Percentiles rank a stretch among this genome's conserved stretches.
phyloP scores from a whole-genome alignment of 768 basidiomycete species.

The Boletus pseudo-olivaceus region DNA sequence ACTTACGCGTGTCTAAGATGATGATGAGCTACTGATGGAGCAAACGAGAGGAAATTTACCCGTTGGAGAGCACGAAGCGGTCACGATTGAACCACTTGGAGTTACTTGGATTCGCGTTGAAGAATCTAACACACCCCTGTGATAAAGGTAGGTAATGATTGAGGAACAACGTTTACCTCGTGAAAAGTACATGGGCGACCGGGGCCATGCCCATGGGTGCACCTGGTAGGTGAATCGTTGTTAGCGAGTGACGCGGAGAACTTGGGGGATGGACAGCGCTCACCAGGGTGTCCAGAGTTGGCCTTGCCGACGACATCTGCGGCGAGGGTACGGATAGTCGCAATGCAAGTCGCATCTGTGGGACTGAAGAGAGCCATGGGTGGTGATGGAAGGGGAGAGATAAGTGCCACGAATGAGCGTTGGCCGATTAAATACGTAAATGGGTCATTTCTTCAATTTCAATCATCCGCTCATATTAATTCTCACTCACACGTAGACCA shows the following conservation, averaged over 20 bases:
- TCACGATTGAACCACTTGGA: conserved; percentile 96
- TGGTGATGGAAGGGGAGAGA: conserved; percentile 11
- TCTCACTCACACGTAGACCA: conserved; percentile 4
- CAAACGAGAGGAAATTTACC: conserved; percentile 42
- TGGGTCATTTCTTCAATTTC: not conserved
- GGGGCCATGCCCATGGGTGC: conserved; percentile 96
- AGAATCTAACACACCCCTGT: conserved; percentile 48
- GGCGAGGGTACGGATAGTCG: conserved; percentile 74
- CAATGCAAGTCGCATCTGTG: conserved; percentile 57
- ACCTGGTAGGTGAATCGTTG: conserved; percentile 40
- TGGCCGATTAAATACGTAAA: conserved; percentile 14
- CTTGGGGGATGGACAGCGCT: not conserved
- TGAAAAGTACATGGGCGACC: conserved; percentile 75
- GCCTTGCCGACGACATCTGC: conserved; percentile 79
- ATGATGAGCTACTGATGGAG: conserved; percentile 9
- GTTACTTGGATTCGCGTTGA: conserved; percentile 85
- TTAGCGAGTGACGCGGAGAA: conserved; percentile 1
- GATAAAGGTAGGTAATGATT: not conserved
- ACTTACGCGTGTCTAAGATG: conserved; percentile 67
- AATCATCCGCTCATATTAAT: not conserved
- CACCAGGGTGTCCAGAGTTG: conserved; percentile 90
- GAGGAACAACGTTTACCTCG: conserved; percentile 42
- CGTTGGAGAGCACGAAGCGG: conserved; percentile 95
- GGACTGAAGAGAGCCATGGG: conserved; percentile 40
- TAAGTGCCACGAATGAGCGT: not conserved